These are phyloP conservation scores for Graphilbum fragrans DNA, from an alignment of 2,329 filamentous ascomycete genomes.

Conservation along the genomic window DNA sequence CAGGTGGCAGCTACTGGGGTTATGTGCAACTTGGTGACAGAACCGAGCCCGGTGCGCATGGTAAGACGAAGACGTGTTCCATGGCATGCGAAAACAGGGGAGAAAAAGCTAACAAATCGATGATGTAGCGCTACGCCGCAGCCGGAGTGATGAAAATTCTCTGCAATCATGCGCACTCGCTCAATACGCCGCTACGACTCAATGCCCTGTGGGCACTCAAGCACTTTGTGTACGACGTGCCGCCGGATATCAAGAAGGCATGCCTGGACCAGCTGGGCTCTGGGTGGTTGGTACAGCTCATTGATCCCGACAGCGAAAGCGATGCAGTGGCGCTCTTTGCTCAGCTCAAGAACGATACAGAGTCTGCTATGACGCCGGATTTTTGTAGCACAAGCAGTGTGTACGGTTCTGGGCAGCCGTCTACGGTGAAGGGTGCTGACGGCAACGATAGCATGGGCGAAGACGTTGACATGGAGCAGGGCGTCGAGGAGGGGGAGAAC, in stretches of 20 bases:
- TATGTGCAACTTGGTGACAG: slow-evolving; percentile 73
- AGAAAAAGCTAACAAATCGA: slow-evolving; percentile 1
- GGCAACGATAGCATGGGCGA: slow-evolving; percentile 29
- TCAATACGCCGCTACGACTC: slow-evolving; percentile 64
- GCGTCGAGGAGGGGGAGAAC: neutral
- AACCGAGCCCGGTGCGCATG: slow-evolving; percentile 84
- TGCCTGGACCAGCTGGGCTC: slow-evolving; percentile 68
- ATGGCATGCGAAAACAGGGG: neutral
- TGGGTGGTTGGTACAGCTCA: slow-evolving; percentile 69
- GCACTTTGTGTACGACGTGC: slow-evolving; percentile 66
- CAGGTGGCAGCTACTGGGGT: slow-evolving; percentile 77
- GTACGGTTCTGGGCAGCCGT: too few relatives aligned
- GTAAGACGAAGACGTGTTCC: slow-evolving; percentile 35
- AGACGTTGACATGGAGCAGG: slow-evolving; percentile 43
- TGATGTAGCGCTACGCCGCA: slow-evolving; percentile 52
- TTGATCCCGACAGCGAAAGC: slow-evolving; percentile 52
- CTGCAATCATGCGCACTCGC: slow-evolving; percentile 73
- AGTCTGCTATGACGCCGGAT: slow-evolving; percentile 3
- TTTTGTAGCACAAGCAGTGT: too few relatives aligned
- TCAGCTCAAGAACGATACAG: slow-evolving; percentile 10
- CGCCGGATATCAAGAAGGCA: slow-evolving; percentile 59
- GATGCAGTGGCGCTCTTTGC: slow-evolving; percentile 27
- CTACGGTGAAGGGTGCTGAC: neutral
- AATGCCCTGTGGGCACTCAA: slow-evolving; percentile 92
- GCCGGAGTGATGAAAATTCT: slow-evolving; percentile 64